Percentiles rank a stretch among this genome's conserved stretches.
Conservation (phyloP, 2,329 filamentous ascomycete species). For the Verticillium nonalfalfae region DNA sequence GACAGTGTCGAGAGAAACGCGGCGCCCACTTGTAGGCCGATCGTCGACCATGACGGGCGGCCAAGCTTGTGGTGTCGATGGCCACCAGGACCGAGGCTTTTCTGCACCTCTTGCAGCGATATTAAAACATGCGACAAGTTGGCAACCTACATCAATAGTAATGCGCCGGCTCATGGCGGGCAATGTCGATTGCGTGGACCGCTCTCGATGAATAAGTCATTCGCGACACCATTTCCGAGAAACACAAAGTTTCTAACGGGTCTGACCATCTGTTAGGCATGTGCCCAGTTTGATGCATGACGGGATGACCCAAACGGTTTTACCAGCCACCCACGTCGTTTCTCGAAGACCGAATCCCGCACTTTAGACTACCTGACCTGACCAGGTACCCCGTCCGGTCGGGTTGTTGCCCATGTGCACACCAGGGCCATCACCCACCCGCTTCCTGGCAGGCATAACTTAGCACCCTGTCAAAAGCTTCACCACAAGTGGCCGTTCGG, state of each 20-base stretch:
- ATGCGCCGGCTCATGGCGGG: no score
- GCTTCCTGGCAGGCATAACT: not conserved
- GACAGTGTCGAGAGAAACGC: not conserved
- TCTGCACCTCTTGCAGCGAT: not conserved
- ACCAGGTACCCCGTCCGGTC: not conserved
- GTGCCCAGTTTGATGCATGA: not conserved
- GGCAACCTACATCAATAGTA: no score
- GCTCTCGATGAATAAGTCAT: not conserved
- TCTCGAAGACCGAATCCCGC: not conserved
- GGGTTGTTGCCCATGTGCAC: not conserved
- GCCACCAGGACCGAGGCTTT: not conserved
- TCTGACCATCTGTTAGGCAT: not conserved
- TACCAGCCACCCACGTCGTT: not conserved
- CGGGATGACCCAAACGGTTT: not conserved
- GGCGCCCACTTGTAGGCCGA: not conserved
- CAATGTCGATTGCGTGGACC: no score
- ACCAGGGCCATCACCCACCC: no score
- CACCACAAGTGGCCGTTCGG: constrained; percentile 12
- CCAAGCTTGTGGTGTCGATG: not conserved
- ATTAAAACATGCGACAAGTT: not conserved
- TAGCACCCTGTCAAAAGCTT: constrained; percentile 12
- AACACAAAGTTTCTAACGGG: not conserved
- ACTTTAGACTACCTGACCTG: not conserved
- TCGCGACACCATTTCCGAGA: not conserved
- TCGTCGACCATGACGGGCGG: not conserved